A percentile compares a stretch with the other conserved stretches of the same genome.
Evolutionary conservation across 495 filamentous ascomycete species (phyloP).

Genomic region (Penicillium samsonianum): DNA sequence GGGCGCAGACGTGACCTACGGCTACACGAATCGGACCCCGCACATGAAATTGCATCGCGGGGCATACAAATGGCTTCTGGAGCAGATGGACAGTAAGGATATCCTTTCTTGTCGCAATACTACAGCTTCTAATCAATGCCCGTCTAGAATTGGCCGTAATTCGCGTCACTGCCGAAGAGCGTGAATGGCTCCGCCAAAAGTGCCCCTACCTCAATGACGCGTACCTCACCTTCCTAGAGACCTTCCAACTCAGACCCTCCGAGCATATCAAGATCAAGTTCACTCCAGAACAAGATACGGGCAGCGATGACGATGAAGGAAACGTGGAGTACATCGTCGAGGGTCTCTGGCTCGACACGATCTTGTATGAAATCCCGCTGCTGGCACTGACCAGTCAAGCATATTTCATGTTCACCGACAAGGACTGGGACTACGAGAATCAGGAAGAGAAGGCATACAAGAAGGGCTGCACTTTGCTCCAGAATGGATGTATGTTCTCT

Average conservation of each 20-base stretch:
- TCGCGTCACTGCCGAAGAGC: constrained; percentile 72
- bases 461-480: constrained; percentile 75
- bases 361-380: constrained; percentile 95
- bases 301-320: constrained; percentile 68
- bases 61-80: constrained; percentile 82
- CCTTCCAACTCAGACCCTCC: constrained; percentile 75
- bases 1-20: constrained; percentile 71
- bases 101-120: neutral
- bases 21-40: constrained; percentile 92
- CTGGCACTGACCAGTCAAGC: constrained; percentile 90
- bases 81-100: constrained; percentile 74
- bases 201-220: constrained; percentile 77
- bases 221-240: constrained; percentile 78
- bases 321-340: constrained; percentile 70
- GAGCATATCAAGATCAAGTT: constrained; percentile 79
- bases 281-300: constrained; percentile 61
- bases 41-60: constrained; percentile 84
- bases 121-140: neutral
- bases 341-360: constrained; percentile 91
- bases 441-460: constrained; percentile 80
- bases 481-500: constrained; percentile 83
- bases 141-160: constrained; percentile 73
- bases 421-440: constrained; percentile 79
- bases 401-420: constrained; percentile 93
- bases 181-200: constrained; percentile 70